Evolutionary conservation across 495 filamentous ascomycete genomes (phyloP).

Genomic region (Daldinia bambusicola): DNA sequence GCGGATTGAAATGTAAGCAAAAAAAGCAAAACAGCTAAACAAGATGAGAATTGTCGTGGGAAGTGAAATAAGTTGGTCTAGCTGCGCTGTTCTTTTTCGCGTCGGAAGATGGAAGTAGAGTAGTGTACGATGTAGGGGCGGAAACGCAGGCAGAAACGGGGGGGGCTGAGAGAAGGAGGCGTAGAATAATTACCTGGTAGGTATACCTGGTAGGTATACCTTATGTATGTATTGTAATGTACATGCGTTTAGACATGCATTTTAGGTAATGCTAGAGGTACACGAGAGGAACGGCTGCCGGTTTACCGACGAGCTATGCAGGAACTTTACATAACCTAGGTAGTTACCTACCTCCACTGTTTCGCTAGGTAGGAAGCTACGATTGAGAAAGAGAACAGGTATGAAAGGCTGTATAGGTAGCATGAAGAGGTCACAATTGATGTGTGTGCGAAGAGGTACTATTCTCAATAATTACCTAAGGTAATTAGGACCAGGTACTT

Average conservation of each 20-base stretch:
- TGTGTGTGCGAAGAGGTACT: too few relatives aligned
- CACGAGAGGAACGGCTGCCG: conserved; percentile 17
- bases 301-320: conserved; percentile 36
- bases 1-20: neutral
- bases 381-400: neutral
- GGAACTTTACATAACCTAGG: conserved; percentile 20
- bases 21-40: neutral
- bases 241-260: conserved; percentile 4
- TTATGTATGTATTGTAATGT: too few relatives aligned
- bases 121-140: neutral
- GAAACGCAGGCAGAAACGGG: conserved; percentile 29
- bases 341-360: too few relatives aligned
- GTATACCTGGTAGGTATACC: too few relatives aligned
- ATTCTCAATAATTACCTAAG: neutral
- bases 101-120: neutral
- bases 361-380: too few relatives aligned
- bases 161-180: conserved; percentile 10
- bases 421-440: too few relatives aligned
- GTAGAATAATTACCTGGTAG: conserved; percentile 9
- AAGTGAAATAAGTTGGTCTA: conserved; percentile 7
- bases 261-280: neutral
- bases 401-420: neutral
- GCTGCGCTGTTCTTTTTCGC: neutral
- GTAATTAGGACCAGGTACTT: neutral
- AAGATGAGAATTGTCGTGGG: neutral